Percentiles rank a stretch among this genome's conserved stretches.
phyloP scores from a whole-genome alignment of 208 protist genomes.

The Wallacemonas sp. region DNA sequence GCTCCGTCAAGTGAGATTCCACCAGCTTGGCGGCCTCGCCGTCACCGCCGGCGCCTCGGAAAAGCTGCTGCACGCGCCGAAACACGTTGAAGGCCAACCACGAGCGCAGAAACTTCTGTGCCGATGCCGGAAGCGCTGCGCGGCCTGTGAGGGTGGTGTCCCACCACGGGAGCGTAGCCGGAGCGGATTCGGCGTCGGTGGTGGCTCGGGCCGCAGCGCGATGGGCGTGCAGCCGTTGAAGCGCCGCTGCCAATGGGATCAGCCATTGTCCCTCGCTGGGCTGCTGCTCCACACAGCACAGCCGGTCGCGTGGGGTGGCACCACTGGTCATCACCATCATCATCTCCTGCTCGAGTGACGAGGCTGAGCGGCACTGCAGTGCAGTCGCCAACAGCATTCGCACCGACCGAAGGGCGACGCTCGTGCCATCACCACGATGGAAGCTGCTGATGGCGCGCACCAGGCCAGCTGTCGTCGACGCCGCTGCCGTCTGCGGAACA shows the following conservation, averaged over 20 bases:
- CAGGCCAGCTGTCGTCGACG: neutral
- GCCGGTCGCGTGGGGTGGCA: neutral
- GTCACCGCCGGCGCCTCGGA: neutral
- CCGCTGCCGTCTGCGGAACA: neutral
- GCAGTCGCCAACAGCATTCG: neutral
- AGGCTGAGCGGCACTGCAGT: neutral
- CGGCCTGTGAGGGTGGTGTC: neutral
- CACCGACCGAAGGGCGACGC: neutral
- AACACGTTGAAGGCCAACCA: conserved; percentile 3
- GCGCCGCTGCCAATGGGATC: neutral
- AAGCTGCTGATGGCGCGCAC: neutral
- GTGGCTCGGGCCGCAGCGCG: too few relatives aligned
- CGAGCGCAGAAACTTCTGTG: neutral
- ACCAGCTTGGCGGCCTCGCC: neutral
- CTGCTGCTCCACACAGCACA: neutral
- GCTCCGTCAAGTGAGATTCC: neutral
- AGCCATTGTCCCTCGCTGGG: neutral
- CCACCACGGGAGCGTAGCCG: neutral
- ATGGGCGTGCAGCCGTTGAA: neutral
- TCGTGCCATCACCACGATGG: neutral
- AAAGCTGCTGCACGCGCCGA: neutral
- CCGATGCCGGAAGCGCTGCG: neutral
- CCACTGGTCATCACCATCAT: neutral
- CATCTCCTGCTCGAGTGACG: neutral
- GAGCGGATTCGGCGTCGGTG: neutral